Percentiles rank a stretch among this genome's conserved stretches.
These are phyloP conservation scores for Phytophthora sansomeana DNA, from an alignment of 352 stramenopile species.

Conservation along the genomic window DNA sequence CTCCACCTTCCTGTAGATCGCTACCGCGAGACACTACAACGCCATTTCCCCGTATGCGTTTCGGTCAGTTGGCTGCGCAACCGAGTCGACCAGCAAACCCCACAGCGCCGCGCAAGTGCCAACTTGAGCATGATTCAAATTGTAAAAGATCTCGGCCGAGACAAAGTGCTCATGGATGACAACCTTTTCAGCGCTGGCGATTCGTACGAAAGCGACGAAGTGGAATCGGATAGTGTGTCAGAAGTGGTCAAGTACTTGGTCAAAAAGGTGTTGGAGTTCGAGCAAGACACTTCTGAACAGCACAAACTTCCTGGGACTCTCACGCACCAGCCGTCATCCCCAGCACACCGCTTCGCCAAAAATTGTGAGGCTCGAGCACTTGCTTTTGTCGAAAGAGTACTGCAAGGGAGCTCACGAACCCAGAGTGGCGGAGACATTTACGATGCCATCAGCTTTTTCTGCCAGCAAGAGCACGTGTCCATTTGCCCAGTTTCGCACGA, in stretches of 20 bases:
- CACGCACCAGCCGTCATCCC: slow-evolving; percentile 35
- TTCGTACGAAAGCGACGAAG: slow-evolving; percentile 17
- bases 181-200: slow-evolving; percentile 47
- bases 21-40: slow-evolving; percentile 55
- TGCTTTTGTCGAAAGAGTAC: slow-evolving; percentile 74
- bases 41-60: slow-evolving; percentile 60
- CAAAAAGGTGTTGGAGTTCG: slow-evolving; percentile 54
- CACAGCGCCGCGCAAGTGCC: slow-evolving; percentile 56
- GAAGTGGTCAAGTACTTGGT: slow-evolving; percentile 74
- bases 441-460: slow-evolving; percentile 81
- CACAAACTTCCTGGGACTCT: background rate
- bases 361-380: slow-evolving; percentile 62
- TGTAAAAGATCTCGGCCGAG: slow-evolving; percentile 78
- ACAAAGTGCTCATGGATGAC: slow-evolving; percentile 70
- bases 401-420: slow-evolving; percentile 73
- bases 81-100: slow-evolving; percentile 59
- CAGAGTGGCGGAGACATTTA: slow-evolving; percentile 86
- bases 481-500: slow-evolving; percentile 79
- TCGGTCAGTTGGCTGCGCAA: slow-evolving; percentile 72
- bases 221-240: slow-evolving; percentile 49
- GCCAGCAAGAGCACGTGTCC: slow-evolving; percentile 60
- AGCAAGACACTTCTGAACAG: slow-evolving; percentile 16
- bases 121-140: slow-evolving; percentile 84
- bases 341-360: slow-evolving; percentile 45
- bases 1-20: slow-evolving; percentile 10